Percentiles rank a stretch among this genome's conserved stretches.
Evolutionary conservation across 768 basidiomycete species (phyloP).

Genomic region (Lentinula aciculospora): DNA sequence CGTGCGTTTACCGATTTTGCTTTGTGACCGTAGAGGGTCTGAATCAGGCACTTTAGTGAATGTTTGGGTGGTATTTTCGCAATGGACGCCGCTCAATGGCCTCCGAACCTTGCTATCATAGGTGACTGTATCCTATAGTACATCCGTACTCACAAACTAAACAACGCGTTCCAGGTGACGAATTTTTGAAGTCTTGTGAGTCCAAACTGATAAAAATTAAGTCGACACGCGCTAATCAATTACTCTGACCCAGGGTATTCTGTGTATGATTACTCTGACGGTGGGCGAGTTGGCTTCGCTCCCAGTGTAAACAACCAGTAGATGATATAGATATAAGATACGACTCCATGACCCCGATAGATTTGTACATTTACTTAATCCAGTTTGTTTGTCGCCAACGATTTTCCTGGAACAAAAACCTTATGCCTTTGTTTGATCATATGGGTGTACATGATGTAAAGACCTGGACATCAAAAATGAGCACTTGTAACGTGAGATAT

Average conservation of each 20-base stretch:
- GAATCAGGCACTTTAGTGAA: conserved; percentile 23
- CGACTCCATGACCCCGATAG: neutral
- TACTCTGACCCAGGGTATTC: conserved; percentile 42
- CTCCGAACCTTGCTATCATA: conserved; percentile 51
- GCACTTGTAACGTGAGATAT: conserved; percentile 5
- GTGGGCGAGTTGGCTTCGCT: conserved; percentile 51
- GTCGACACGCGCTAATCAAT: neutral
- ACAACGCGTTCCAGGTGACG: conserved; percentile 36
- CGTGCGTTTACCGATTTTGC: neutral
- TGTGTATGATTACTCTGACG: conserved; percentile 53
- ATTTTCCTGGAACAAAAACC: conserved; percentile 25
- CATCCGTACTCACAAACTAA: neutral
- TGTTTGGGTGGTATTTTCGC: conserved; percentile 55
- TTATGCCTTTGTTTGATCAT: conserved; percentile 50
- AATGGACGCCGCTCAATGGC: conserved; percentile 34
- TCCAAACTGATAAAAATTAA: conserved; percentile 2
- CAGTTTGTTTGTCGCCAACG: conserved; percentile 12
- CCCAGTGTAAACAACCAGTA: conserved; percentile 44
- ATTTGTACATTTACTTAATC: neutral
- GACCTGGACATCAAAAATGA: conserved; percentile 22
- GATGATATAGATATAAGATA: neutral
- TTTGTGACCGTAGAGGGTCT: neutral
- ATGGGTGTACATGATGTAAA: conserved; percentile 48
- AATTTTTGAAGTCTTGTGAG: conserved; percentile 65
- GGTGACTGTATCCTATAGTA: conserved; percentile 25